Percentiles rank a stretch among this genome's conserved stretches.
Conservation (phyloP, 2,329 filamentous ascomycete genomes). For the Epichloe festucae region DNA sequence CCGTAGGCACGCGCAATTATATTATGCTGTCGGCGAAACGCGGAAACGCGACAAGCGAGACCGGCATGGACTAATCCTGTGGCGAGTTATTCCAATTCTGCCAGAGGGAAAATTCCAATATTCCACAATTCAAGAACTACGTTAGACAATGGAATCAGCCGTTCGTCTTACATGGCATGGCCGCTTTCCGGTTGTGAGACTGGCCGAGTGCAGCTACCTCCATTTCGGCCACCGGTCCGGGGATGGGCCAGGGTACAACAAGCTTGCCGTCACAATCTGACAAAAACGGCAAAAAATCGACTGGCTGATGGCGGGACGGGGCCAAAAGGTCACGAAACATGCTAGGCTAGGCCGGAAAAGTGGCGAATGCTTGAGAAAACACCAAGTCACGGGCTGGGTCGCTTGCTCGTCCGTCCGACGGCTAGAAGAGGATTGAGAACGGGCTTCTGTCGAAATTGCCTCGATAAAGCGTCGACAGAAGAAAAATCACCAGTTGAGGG, state of each 20-base stretch:
- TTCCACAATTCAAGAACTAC: neutral
- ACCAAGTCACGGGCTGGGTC: neutral
- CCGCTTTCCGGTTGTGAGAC: constrained; percentile 1
- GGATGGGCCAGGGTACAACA: neutral
- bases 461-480: neutral
- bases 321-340: neutral
- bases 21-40: neutral
- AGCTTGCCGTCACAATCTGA: neutral
- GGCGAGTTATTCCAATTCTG: neutral
- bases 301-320: neutral
- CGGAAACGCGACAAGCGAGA: neutral
- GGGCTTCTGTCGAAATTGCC: constrained; percentile 1
- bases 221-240: constrained; percentile 5
- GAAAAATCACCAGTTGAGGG: neutral
- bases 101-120: neutral
- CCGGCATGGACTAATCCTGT: neutral
- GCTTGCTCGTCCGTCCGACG: neutral
- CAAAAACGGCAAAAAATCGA: neutral
- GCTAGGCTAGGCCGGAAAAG: neutral
- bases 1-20: neutral
- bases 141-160: neutral
- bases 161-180: constrained; percentile 2
- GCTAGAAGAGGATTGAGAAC: too few species aligned
- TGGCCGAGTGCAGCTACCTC: constrained; percentile 4
- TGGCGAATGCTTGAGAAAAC: neutral